phyloP scores from a whole-genome alignment of 1,284 basidiomycete genomes.

The Puccinia hordei region DNA sequence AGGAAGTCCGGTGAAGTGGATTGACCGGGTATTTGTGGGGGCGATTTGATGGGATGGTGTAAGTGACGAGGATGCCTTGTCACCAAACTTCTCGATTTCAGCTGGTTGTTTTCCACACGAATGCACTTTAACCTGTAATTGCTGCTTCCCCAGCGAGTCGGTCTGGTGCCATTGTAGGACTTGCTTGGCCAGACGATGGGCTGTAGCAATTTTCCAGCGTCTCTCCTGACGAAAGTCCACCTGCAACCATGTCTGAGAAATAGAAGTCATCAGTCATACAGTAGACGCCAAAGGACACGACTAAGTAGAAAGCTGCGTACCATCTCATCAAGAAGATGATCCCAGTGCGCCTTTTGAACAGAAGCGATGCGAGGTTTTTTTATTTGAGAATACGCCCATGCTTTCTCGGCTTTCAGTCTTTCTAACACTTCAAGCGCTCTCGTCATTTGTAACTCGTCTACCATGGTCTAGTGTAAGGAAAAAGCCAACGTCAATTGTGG shows the following conservation, averaged over 20 bases:
- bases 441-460: conserved; percentile 58
- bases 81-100: not conserved
- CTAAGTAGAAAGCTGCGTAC: conserved; percentile 62
- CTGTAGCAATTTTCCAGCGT: conserved; percentile 74
- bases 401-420: conserved; percentile 73
- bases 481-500: not conserved
- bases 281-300: not conserved
- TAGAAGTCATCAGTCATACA: not conserved
- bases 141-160: conserved; percentile 7
- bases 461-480: conserved; percentile 51
- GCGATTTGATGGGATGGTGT: conserved; percentile 1
- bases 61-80: not conserved
- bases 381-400: conserved; percentile 92
- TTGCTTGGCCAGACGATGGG: conserved; percentile 30
- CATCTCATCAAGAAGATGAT: conserved; percentile 95
- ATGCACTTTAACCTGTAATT: conserved; percentile 28
- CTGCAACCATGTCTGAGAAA: conserved; percentile 85
- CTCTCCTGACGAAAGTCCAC: conserved; percentile 91
- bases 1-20: not conserved
- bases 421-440: conserved; percentile 85
- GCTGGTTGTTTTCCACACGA: not conserved
- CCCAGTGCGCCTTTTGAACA: conserved; percentile 86
- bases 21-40: conserved; percentile 16
- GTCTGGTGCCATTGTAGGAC: conserved; percentile 28
- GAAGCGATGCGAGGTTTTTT: conserved; percentile 87